Evolutionary conservation across 768 basidiomycete genomes (phyloP).

Genomic region (Ephemerocybe angulata): DNA sequence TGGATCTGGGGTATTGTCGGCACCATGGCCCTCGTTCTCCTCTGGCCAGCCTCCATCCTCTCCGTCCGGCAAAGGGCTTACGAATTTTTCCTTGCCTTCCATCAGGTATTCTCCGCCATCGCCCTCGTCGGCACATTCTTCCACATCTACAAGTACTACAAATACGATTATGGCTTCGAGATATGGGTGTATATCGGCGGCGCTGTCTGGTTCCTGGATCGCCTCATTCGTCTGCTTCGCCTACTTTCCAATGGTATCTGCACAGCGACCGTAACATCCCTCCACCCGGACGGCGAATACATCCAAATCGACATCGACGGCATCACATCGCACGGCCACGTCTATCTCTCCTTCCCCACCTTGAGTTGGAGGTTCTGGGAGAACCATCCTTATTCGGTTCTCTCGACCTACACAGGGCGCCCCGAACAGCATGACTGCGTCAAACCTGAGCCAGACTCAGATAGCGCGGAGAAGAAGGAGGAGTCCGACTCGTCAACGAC

Average conservation of each 20-base stretch:
- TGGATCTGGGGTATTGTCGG: slow-evolving; percentile 14
- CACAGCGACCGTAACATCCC: slow-evolving; percentile 6
- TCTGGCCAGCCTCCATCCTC: slow-evolving; percentile 39
- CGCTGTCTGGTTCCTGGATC: slow-evolving; percentile 9
- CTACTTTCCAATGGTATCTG: slow-evolving; percentile 7
- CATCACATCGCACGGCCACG: slow-evolving; percentile 3
- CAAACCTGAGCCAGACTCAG: background rate
- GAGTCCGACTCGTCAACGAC: background rate
- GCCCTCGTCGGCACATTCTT: slow-evolving; percentile 10
- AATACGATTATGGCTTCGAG: slow-evolving; percentile 11
- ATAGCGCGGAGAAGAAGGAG: background rate
- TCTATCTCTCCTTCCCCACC: slow-evolving; percentile 11
- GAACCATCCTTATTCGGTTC: slow-evolving; percentile 10
- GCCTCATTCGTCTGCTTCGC: slow-evolving; percentile 3
- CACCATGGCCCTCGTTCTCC: slow-evolving; percentile 9
- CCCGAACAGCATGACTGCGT: no score
- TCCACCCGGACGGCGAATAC: slow-evolving; percentile 7
- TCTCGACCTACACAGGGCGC: slow-evolving; percentile 3
- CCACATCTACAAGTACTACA: slow-evolving; percentile 10
- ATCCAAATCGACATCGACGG: slow-evolving; percentile 10
- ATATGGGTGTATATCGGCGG: slow-evolving; percentile 14
- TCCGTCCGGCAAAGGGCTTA: slow-evolving; percentile 44
- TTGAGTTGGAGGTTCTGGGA: slow-evolving; percentile 10
- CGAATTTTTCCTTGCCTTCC: slow-evolving; percentile 49
- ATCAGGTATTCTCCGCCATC: slow-evolving; percentile 35